Percentiles rank a stretch among this genome's conserved stretches.
phyloP scores from a whole-genome alignment of 176 grass and related monocot species.

The Triticum timopheevii region DNA sequence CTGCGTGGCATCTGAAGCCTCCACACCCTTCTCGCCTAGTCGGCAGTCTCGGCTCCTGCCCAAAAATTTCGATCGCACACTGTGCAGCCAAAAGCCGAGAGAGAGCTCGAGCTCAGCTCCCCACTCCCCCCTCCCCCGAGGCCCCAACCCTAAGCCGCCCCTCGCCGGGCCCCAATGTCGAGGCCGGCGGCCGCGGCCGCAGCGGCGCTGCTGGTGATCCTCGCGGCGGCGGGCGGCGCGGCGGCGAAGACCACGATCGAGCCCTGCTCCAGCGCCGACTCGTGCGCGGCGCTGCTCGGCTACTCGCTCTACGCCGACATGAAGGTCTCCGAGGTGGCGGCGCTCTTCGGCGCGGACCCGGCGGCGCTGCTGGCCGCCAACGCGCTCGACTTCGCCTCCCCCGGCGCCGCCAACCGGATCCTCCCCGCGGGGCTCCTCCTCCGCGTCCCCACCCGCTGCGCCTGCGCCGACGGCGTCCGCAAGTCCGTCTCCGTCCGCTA shows the following conservation, averaged over 20 bases:
- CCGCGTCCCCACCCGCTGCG: constrained; percentile 62
- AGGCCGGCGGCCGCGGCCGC: neutral
- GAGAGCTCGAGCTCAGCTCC: constrained; percentile 6
- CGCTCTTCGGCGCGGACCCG: constrained; percentile 58
- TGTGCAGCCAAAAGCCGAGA: neutral
- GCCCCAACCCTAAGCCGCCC: constrained; percentile 37
- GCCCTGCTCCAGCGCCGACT: constrained; percentile 62
- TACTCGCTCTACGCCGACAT: constrained; percentile 86
- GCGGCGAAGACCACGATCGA: constrained; percentile 81
- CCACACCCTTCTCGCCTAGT: neutral
- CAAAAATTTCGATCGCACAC: neutral
- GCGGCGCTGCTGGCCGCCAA: constrained; percentile 59
- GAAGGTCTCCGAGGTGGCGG: constrained; percentile 81
- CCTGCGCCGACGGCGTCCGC: constrained; percentile 76
- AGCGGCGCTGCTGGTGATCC: neutral
- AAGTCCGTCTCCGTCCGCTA: constrained; percentile 70
- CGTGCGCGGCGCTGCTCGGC: constrained; percentile 69
- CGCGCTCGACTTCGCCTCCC: constrained; percentile 57
- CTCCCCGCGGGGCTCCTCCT: constrained; percentile 65
- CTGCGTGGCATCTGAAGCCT: neutral
- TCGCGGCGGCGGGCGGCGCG: constrained; percentile 3
- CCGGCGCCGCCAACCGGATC: constrained; percentile 58
- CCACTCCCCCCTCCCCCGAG: neutral
- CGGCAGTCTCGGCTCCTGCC: neutral
- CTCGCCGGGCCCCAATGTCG: constrained; percentile 22